phyloP scores from a whole-genome alignment of 106 monocot genomes.

The Dactylorhiza incarnata region DNA sequence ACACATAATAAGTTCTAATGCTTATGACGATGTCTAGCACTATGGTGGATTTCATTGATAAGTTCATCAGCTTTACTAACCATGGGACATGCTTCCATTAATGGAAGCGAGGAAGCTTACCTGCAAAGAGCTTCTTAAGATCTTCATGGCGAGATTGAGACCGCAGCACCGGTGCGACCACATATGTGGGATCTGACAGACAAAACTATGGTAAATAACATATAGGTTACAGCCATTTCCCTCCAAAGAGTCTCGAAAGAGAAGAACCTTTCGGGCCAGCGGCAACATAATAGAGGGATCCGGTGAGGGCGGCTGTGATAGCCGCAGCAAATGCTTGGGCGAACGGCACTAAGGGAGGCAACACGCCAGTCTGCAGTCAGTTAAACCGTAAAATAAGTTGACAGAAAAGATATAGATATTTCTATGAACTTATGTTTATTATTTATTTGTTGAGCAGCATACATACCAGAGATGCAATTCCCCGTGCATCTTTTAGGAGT shows the following conservation, averaged over 20 bases:
- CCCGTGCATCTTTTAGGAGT: constrained; percentile 73
- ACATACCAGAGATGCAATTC: constrained; percentile 81
- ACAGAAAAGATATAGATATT: too few relatives aligned
- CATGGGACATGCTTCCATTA: too few relatives aligned
- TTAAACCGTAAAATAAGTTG: not conserved
- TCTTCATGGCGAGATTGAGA: constrained; percentile 57
- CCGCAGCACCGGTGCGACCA: constrained; percentile 67
- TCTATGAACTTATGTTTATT: not conserved
- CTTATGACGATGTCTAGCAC: too few relatives aligned
- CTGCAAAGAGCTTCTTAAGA: constrained; percentile 90
- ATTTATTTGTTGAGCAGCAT: not conserved
- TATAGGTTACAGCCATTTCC: not conserved
- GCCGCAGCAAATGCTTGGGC: constrained; percentile 99
- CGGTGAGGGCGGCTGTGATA: constrained; percentile 79
- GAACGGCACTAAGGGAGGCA: constrained; percentile 86
- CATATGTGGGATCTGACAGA: constrained; percentile 77
- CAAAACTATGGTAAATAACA: not conserved
- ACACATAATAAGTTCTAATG: too few relatives aligned
- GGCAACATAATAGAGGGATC: constrained; percentile 66
- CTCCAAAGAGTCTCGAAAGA: not conserved
- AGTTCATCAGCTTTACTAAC: too few relatives aligned
- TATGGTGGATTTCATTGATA: too few relatives aligned
- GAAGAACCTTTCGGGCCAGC: constrained; percentile 46
- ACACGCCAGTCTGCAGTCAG: constrained; percentile 61
- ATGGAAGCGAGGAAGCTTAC: constrained; percentile 16